Conservation (phyloP, 2,329 filamentous ascomycete genomes). For the Thelonectria discophora region DNA sequence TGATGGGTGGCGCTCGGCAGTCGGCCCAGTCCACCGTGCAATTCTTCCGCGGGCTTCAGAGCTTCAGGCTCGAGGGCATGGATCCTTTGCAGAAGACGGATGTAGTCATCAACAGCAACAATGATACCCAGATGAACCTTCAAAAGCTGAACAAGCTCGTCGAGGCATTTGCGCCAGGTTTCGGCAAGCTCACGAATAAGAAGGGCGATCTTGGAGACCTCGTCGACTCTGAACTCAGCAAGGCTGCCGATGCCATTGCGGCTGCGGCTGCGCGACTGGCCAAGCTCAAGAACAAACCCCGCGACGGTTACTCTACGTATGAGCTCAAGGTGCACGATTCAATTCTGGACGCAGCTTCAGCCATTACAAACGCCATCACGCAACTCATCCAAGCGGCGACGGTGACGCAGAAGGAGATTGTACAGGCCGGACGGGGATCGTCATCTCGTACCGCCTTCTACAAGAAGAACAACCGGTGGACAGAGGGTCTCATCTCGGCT, state of each 20-base stretch:
- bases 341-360: constrained; percentile 90
- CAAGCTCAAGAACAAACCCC: constrained; percentile 95
- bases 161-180: constrained; percentile 89
- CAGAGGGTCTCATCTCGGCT: constrained; percentile 94
- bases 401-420: constrained; percentile 93
- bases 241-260: constrained; percentile 94
- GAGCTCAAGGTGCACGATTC: constrained; percentile 96
- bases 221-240: constrained; percentile 89
- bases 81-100: constrained; percentile 94
- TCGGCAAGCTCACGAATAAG: constrained; percentile 78
- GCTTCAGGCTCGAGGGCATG: constrained; percentile 90
- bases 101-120: constrained; percentile 96
- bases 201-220: constrained; percentile 91
- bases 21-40: constrained; percentile 88
- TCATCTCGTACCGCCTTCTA: constrained; percentile 94
- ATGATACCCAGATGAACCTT: constrained; percentile 92
- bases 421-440: constrained; percentile 87
- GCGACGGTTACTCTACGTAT: constrained; percentile 94
- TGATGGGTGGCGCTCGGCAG: constrained; percentile 83
- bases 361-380: constrained; percentile 92
- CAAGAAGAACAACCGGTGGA: constrained; percentile 99
- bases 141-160: constrained; percentile 94
- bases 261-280: constrained; percentile 88
- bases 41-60: constrained; percentile 94
- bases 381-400: constrained; percentile 95